Evolutionary conservation across 2,329 filamentous ascomycete species (phyloP), one percentile per base, ranked within the genome.

Genomic region (Claviceps arundinis): DNA sequence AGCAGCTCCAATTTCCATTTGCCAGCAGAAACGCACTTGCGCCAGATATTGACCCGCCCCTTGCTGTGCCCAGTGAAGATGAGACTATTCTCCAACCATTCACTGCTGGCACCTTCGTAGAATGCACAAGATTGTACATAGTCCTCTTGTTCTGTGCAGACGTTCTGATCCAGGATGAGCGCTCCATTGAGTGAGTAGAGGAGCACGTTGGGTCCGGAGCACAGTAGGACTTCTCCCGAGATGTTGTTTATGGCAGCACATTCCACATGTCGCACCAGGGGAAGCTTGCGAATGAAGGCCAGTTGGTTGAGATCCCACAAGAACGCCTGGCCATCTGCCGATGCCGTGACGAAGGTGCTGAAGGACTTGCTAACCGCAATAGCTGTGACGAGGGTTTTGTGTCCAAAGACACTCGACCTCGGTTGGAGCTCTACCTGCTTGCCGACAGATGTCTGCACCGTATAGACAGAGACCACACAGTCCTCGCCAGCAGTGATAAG

Each of bases 271-370:
- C 78, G 74, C 3, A 74, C 73, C 16, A 74, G 66, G 0, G 81
- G 81, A 22, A 91, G 73, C 65, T 82, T 85, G 45, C 89, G 81
- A 5, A 97, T 83, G 61, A 95, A 95, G 50, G 89, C 86, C 13
- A 89, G 79, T 16, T 88, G 81, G 65, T 97, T 98, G 4, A 98
- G 75, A 65, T 97, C 93, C 93, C 93, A 98, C 3, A 97, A 73
- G 61, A 95, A 82, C 11, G 90, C 82, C 41, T 87, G 82, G 0
- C 90, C 90, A 61, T 95, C 88, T 0, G 77, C 77, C 0, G 87
- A 90, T 1, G 87, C 85, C 1, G 89, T 94, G 3, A 97, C 75
- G 50, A 98, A 80, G 0, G 89, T 87, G 62, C 88, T 90, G 65
- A 96, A 94, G 0, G 89, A 86, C 56, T 89, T 85, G 41, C 88